These are phyloP conservation scores for Podila epigama DNA, from an alignment of 192 early-diverging fungal species.

Conservation along the genomic window DNA sequence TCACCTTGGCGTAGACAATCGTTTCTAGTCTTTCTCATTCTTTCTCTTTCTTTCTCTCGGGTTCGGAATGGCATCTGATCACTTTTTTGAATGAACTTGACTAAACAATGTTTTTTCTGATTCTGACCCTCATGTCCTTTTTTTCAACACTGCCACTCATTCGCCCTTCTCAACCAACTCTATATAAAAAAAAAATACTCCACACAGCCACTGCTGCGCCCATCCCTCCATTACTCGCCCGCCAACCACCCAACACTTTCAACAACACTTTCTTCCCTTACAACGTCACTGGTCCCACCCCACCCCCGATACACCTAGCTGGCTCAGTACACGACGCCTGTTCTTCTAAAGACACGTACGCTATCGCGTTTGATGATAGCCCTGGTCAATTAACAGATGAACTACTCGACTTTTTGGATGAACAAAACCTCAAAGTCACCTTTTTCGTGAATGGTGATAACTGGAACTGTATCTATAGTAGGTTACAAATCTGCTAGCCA, in stretches of 20 bases:
- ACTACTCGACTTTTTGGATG: slow-evolving; percentile 61
- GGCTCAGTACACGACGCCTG: slow-evolving; percentile 27
- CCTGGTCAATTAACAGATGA: slow-evolving; percentile 59
- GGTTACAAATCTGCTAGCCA: slow-evolving; percentile 22
- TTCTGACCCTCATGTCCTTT: not conserved
- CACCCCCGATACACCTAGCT: slow-evolving; percentile 4
- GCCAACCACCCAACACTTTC: not conserved
- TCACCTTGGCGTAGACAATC: too few relatives aligned
- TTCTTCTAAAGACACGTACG: slow-evolving; percentile 29
- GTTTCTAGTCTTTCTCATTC: too few relatives aligned
- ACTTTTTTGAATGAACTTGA: too few relatives aligned
- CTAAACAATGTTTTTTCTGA: not conserved
- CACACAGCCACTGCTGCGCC: slow-evolving; percentile 14
- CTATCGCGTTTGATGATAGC: slow-evolving; percentile 75
- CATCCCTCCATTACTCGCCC: not conserved
- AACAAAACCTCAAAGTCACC: slow-evolving; percentile 64
- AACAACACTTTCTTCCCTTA: slow-evolving; percentile 28
- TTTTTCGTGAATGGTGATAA: slow-evolving; percentile 72
- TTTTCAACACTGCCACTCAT: not conserved
- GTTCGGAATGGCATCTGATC: too few relatives aligned
- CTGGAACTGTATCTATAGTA: slow-evolving; percentile 48
- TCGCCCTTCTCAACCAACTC: not conserved
- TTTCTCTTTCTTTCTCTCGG: too few relatives aligned
- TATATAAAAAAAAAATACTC: too few relatives aligned
- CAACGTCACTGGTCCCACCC: slow-evolving; percentile 13